Base-by-base conservation (phyloP, 139 green algal species). In the Zygnema circumcarinatum region DNA sequence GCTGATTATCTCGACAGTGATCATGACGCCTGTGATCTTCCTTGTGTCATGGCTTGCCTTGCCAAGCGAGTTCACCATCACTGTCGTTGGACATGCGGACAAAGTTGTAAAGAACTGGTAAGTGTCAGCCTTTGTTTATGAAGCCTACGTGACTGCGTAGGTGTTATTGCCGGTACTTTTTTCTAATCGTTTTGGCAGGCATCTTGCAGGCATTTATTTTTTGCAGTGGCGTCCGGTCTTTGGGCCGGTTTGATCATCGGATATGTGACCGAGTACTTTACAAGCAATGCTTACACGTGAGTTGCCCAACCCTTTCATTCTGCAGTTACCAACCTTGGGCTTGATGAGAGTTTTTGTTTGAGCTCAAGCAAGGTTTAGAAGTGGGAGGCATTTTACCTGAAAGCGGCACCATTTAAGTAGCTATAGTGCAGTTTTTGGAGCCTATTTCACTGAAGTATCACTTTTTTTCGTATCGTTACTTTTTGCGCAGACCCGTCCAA, bases 261-360 rank as follows among this genome's bases (percentile, higher is more conserved):
- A 54, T 90, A 98, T 80, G 91, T 95, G 89, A 99, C 97, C 47
- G 97, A 99, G 94, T 98, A 98, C 94, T 99, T 95, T 95, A 99
- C 97, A 84, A 96, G 92, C 93, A 98, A 99, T 92, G 88, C 85
- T 74, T 98, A 95, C 93, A 84, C 32, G 86, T 89, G 78, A 53
- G 81, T 79, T 0, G 20, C 25, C 0, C 0, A 7, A 1, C 38
- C 25, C 38, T 20, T 42, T 52, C 2, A 36, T 36, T 3, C 25
- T 72, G 29, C 56, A 25, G 56, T 72, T 29, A 31, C 25, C 56
- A 72, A 72, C 56, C 25, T 31, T 31, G 29, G 29, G 25, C 25
- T 29, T 31, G 56, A 25, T 72, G 56, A 29, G 25, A 72, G 25
- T 31, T 31, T 11, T 32, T 74, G 33, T 1, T 7, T 11, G 31